These are phyloP conservation scores for Candida broadrunensis DNA, from an alignment of 805 yeast species.

Conservation along the genomic window DNA sequence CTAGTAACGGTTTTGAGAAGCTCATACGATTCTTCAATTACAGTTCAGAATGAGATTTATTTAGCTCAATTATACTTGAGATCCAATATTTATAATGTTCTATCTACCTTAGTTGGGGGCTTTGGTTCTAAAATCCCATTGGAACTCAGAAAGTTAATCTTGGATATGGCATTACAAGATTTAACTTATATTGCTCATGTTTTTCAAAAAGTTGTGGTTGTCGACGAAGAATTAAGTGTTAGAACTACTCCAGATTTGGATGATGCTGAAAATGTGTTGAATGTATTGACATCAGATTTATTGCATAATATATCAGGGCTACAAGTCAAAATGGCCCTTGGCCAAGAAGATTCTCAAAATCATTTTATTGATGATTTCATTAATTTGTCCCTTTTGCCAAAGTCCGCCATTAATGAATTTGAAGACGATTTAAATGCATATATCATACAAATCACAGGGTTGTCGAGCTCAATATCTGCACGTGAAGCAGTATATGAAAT, in stretches of 20 bases:
- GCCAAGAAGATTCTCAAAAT: constrained; percentile 14
- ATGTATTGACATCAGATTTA: constrained; percentile 25
- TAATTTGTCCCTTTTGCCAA: constrained; percentile 39
- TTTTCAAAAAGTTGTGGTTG: constrained; percentile 11
- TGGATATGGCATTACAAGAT: constrained; percentile 19
- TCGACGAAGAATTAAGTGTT: constrained; percentile 2
- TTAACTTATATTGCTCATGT: constrained; percentile 13
- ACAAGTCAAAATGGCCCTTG: constrained; percentile 22
- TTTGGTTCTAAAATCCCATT: constrained; percentile 22
- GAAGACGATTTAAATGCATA: constrained; percentile 61
- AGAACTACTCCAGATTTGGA: constrained; percentile 6
- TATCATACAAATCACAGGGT: constrained; percentile 72
- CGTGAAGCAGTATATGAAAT: constrained; percentile 64
- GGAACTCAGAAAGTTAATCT: constrained; percentile 12
- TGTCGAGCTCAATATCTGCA: constrained; percentile 49
- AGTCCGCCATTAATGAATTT: constrained; percentile 46
- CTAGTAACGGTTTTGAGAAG: constrained; percentile 15
- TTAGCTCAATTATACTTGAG: constrained; percentile 20
- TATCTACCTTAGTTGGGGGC: constrained; percentile 21
- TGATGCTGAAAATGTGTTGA: constrained; percentile 12
- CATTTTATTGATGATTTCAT: constrained; percentile 25
- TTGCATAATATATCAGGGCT: constrained; percentile 28
- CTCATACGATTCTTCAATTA: constrained; percentile 9
- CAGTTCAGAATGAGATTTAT: background rate
- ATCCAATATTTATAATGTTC: constrained; percentile 24